These are phyloP conservation scores for Cinnamomum micranthum DNA, from an alignment of 164 flowering plant species.

Conservation along the genomic window DNA sequence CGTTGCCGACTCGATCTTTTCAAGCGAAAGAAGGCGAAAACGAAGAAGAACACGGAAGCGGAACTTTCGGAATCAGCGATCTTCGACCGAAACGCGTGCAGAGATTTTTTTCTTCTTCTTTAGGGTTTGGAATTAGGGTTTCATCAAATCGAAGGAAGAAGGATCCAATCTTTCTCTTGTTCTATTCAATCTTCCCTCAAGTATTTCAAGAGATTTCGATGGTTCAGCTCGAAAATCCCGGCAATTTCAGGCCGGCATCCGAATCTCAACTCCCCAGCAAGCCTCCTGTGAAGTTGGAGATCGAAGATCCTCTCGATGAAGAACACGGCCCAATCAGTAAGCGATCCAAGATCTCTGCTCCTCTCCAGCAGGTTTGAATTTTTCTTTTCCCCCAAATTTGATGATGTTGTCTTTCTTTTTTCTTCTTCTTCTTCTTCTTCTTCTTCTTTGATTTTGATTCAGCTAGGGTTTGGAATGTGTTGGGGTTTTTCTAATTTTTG, in stretches of 20 bases:
- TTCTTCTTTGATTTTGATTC: background rate
- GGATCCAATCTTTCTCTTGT: background rate
- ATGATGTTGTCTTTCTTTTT: no score
- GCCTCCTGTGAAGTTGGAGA: constrained; percentile 52
- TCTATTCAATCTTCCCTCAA: background rate
- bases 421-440: background rate
- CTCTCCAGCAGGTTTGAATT: constrained; percentile 36
- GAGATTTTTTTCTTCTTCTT: background rate
- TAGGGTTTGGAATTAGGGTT: background rate
- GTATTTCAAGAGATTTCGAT: constrained; percentile 20
- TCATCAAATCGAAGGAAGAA: background rate
- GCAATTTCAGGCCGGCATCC: constrained; percentile 27
- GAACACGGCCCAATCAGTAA: constrained; percentile 46
- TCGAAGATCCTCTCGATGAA: constrained; percentile 50
- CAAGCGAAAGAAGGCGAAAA: no score
- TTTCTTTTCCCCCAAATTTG: background rate
- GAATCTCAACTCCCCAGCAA: constrained; percentile 22
- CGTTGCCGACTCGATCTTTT: background rate
- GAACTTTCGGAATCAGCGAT: background rate
- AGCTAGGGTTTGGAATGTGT: no score
- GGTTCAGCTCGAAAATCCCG: constrained; percentile 60
- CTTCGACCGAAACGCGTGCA: background rate
- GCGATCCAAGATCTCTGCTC: constrained; percentile 35
- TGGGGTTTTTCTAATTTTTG: no score
- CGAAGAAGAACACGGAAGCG: background rate